These are phyloP conservation scores for Thuidium tamariscinum DNA, from an alignment of 225 moss, liverwort and hornwort species.

Conservation along the genomic window DNA sequence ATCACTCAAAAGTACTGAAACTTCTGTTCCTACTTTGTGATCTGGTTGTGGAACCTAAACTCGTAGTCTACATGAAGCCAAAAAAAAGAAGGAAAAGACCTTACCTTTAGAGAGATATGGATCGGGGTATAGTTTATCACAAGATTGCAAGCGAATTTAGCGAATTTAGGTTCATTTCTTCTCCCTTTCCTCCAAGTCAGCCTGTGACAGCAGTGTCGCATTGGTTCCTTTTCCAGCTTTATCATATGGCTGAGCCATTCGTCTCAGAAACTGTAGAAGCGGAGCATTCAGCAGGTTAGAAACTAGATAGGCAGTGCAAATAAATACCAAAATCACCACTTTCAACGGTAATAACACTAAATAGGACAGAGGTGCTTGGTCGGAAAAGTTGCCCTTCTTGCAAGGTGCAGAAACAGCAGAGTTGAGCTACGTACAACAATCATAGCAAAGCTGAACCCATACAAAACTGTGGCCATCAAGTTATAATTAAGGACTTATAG, in stretches of 20 bases:
- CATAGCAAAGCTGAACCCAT: background rate
- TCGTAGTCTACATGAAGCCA: background rate
- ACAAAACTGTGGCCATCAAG: background rate
- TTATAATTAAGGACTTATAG: background rate
- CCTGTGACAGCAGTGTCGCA: slow-evolving; percentile 79
- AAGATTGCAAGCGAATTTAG: background rate
- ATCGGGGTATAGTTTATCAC: background rate
- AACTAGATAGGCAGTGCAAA: background rate
- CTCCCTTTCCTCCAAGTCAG: slow-evolving; percentile 75
- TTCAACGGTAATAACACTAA: background rate
- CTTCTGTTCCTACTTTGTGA: background rate
- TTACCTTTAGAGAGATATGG: background rate
- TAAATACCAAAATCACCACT: background rate
- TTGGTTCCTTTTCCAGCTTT: slow-evolving; percentile 58
- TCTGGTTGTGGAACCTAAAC: background rate
- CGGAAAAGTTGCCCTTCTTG: background rate
- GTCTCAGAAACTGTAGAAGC: slow-evolving; percentile 73
- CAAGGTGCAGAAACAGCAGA: background rate
- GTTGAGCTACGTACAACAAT: background rate
- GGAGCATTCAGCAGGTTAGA: background rate
- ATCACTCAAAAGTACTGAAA: background rate
- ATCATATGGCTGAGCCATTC: slow-evolving; percentile 97
- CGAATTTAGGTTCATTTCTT: background rate
- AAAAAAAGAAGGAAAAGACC: background rate
- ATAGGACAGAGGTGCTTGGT: background rate